These are phyloP conservation scores for Irpex lacteus DNA, from an alignment of 1,284 basidiomycete species.

Conservation along the genomic window DNA sequence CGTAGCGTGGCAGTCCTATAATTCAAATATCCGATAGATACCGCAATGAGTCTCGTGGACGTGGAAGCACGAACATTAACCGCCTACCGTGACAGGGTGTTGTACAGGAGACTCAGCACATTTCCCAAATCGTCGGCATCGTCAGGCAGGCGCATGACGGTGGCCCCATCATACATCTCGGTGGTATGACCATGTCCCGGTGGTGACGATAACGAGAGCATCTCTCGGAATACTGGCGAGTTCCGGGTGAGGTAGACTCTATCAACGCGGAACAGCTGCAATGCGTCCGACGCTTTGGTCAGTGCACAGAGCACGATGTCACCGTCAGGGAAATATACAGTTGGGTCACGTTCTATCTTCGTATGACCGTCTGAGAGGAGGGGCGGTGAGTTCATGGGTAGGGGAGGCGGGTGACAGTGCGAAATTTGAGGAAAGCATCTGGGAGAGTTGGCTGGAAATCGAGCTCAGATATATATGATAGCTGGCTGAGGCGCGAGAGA, in stretches of 20 bases:
- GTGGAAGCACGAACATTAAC: neutral
- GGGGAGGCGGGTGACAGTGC: neutral
- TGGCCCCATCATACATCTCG: constrained; percentile 17
- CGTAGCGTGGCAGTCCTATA: constrained; percentile 11
- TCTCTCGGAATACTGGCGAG: constrained; percentile 61
- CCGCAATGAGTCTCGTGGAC: neutral
- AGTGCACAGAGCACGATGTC: constrained; percentile 64
- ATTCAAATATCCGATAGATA: neutral
- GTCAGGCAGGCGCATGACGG: constrained; percentile 16
- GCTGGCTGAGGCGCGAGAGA: neutral
- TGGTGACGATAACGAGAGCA: constrained; percentile 57
- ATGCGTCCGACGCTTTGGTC: constrained; percentile 26
- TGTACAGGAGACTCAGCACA: constrained; percentile 54
- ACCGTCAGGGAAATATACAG: constrained; percentile 69
- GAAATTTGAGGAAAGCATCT: constrained; percentile 1
- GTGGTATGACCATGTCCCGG: neutral
- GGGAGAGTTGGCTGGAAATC: neutral
- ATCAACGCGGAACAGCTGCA: constrained; percentile 59
- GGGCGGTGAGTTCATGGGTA: neutral
- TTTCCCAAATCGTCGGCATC: constrained; percentile 25
- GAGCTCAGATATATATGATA: neutral
- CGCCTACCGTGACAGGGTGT: constrained; percentile 21
- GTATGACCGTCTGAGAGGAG: neutral
- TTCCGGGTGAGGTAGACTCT: constrained; percentile 62
- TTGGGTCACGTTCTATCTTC: constrained; percentile 37